These are phyloP conservation scores for Phytophthora uliginosa DNA, from an alignment of 352 stramenopile genomes.

Conservation along the genomic window DNA sequence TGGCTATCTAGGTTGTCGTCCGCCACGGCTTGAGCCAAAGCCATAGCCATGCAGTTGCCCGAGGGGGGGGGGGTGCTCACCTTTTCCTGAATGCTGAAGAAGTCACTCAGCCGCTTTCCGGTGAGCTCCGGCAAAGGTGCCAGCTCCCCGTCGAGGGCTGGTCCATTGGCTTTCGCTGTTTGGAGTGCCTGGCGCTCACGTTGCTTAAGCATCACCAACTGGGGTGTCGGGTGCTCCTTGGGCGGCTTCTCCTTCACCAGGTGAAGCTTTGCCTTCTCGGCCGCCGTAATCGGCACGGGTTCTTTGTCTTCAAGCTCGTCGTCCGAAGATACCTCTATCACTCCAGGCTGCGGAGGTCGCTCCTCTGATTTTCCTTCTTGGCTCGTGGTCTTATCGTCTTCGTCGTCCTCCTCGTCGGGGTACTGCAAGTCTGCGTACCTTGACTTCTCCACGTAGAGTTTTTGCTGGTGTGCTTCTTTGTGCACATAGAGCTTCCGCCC, in stretches of 20 bases:
- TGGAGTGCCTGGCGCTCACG: too few relatives aligned
- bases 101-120: too few relatives aligned
- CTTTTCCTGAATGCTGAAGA: too few relatives aligned
- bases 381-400: not conserved
- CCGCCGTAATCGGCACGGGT: too few relatives aligned
- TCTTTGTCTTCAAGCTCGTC: not conserved
- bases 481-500: not conserved
- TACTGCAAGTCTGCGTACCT: not conserved
- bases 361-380: not conserved
- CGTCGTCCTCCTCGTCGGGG: not conserved
- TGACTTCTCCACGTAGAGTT: not conserved
- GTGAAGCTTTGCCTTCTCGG: too few relatives aligned
- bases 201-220: too few relatives aligned
- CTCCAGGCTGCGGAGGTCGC: too few relatives aligned
- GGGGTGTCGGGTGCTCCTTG: too few relatives aligned
- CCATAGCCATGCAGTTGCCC: conserved; percentile 19
- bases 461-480: not conserved
- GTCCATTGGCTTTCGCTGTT: too few relatives aligned
- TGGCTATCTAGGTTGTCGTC: conserved; percentile 2
- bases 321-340: not conserved
- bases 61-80: not conserved
- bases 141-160: too few relatives aligned
- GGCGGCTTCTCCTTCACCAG: too few relatives aligned
- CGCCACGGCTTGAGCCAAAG: not conserved
- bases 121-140: too few relatives aligned